A percentile compares a stretch with the other conserved stretches of the same genome.
phyloP scores from a whole-genome alignment of 768 basidiomycete genomes.

The Hortiboletus campestris region DNA sequence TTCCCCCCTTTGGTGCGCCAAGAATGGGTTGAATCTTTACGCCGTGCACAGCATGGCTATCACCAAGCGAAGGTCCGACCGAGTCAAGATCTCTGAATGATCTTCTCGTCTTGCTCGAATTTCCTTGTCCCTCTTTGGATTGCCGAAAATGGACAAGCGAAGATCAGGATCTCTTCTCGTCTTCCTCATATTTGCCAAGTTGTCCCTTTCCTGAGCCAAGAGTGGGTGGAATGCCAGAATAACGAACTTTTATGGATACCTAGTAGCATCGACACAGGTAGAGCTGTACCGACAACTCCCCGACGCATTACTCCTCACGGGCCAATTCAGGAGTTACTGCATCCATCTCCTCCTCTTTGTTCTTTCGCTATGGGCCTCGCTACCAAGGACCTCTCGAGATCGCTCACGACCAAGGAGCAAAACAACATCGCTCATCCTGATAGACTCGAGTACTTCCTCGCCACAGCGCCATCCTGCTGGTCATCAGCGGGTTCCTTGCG shows the following conservation, averaged over 20 bases:
- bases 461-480: conserved; percentile 81
- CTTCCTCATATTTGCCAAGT: too few relatives aligned
- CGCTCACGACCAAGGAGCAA: conserved; percentile 61
- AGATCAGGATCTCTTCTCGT: too few relatives aligned
- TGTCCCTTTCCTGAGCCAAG: too few relatives aligned
- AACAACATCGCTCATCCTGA: conserved; percentile 75
- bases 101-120: too few relatives aligned
- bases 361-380: conserved; percentile 28
- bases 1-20: conserved; percentile 16
- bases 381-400: conserved; percentile 35
- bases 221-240: conserved; percentile 15
- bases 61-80: too few relatives aligned
- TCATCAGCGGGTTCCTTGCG: conserved; percentile 36
- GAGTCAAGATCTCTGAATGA: too few relatives aligned
- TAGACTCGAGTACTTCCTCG: conserved; percentile 84
- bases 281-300: conserved; percentile 16
- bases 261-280: conserved; percentile 13
- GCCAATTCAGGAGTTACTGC: not conserved
- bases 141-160: too few relatives aligned
- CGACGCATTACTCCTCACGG: conserved; percentile 11
- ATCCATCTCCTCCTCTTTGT: conserved; percentile 7
- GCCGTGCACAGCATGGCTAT: too few relatives aligned
- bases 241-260: conserved; percentile 26
- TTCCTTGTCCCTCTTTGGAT: too few relatives aligned
- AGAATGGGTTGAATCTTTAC: too few relatives aligned